Conservation (phyloP, 805 yeast species). For the Kazachstania kunashirensis region DNA sequence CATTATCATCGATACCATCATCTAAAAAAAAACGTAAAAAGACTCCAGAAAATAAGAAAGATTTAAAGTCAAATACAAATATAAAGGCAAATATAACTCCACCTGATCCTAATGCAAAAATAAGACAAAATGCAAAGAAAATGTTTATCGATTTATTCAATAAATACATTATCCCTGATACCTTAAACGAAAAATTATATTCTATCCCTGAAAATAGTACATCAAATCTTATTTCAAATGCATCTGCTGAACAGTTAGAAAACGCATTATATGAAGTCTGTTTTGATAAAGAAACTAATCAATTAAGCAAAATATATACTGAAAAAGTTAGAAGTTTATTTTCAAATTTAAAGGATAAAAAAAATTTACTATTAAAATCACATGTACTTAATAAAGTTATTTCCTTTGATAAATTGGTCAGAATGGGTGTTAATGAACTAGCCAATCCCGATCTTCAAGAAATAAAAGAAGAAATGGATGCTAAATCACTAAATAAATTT, state of each 20-base stretch:
- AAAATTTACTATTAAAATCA: slow-evolving; percentile 46
- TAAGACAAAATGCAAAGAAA: slow-evolving; percentile 40
- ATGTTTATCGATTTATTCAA: slow-evolving; percentile 41
- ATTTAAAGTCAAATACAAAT: slow-evolving; percentile 2
- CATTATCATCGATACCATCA: not conserved
- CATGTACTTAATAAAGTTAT: slow-evolving; percentile 48
- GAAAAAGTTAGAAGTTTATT: slow-evolving; percentile 59
- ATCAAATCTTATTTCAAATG: slow-evolving; percentile 30
- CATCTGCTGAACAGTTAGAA: slow-evolving; percentile 47
- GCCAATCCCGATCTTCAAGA: slow-evolving; percentile 64
- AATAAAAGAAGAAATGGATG: slow-evolving; percentile 61
- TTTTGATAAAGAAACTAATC: slow-evolving; percentile 22
- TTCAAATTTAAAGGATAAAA: slow-evolving; percentile 48
- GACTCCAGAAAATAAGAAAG: too few species aligned
- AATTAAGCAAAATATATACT: slow-evolving; percentile 36
- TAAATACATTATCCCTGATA: slow-evolving; percentile 30
- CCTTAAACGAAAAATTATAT: slow-evolving; percentile 8
- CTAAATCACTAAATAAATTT: slow-evolving; percentile 57
- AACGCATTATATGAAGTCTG: slow-evolving; percentile 35
- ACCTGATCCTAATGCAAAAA: slow-evolving; percentile 23
- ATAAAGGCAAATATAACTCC: too few species aligned
- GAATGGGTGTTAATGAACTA: slow-evolving; percentile 63
- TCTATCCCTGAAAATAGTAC: slow-evolving; percentile 25
- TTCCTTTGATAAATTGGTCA: slow-evolving; percentile 49
- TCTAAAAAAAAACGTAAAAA: not conserved